Base-by-base conservation (phyloP, 1,284 basidiomycete genomes). In the Trichosporon faecale region DNA sequence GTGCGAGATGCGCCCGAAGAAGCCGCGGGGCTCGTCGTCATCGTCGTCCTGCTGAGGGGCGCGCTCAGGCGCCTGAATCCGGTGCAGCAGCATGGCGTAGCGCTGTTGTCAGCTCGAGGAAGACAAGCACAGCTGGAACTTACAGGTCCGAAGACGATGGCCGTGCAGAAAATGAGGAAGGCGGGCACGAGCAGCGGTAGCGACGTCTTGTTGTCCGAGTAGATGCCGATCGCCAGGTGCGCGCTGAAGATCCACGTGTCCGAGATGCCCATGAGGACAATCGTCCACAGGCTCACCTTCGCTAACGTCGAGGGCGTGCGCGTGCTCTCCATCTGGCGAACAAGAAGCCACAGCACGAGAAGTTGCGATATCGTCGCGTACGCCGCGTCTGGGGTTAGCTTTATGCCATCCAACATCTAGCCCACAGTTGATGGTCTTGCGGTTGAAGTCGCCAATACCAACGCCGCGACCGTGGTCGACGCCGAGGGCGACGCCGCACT, bases 231-330 rank as follows among this genome's bases (percentile, higher is more conserved):
- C 0, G 92, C 93, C 65, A 94, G 88, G 76, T 95, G 92, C 2
- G 90, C 90, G 27, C 91, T 90, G 78, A 94, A 94, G 0, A 91
- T 89, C 64, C 93, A 89, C 0, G 90, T 88, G 78, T 95, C 93
- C 14, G 91, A 87, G 2, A 90, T 87, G 9, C 90, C 87, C 80
- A 94, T 91, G 14, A 89, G 85, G 29, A 93, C 85, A 77, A 95
- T 92, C 0, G 90, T 88, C 89, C 91, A 93, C 2, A 91, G 85
- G 3, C 92, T 94, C 21, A 94, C 87, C 49, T 91, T 88, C 14
- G 90, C 88, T 25, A 94, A 85, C 2, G 89, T 89, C 1, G 90
- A 89, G 0, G 92, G 91, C 3, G 91, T 93, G n/a, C 90, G 88
- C 74, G 90, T 91, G 31, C 84, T 85, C 70, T 90, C 88, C 76